A percentile compares a stretch with the other conserved stretches of the same genome.
These are phyloP conservation scores for Aspergillus ellipticus DNA, from an alignment of 495 filamentous ascomycete species.

Conservation along the genomic window DNA sequence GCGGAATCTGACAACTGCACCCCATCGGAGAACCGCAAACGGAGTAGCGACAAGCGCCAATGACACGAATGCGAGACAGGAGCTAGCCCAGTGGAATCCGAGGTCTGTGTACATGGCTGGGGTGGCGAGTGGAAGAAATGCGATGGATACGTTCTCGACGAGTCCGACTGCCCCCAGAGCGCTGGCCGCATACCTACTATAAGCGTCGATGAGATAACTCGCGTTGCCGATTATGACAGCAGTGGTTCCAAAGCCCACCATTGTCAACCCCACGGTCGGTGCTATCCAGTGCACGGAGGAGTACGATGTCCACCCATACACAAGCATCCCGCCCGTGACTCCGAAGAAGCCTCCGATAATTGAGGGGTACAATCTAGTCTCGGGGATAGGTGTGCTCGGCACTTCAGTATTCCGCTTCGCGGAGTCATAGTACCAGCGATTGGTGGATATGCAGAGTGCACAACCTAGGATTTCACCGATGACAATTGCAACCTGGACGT, in stretches of 20 bases:
- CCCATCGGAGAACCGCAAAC: too few relatives aligned
- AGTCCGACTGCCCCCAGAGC: conserved; percentile 7
- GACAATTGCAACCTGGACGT: conserved; percentile 37
- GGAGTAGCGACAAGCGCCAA: too few relatives aligned
- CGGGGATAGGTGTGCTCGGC: conserved; percentile 32
- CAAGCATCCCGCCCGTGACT: conserved; percentile 37
- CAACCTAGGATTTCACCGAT: conserved; percentile 33
- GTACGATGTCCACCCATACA: conserved; percentile 40
- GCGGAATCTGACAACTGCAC: too few relatives aligned
- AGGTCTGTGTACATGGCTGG: too few relatives aligned
- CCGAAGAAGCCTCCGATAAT: conserved; percentile 32
- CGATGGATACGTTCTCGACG: too few relatives aligned
- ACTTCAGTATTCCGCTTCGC: conserved; percentile 29
- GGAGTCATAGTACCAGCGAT: conserved; percentile 27
- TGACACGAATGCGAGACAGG: too few relatives aligned
- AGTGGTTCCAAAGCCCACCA: conserved; percentile 26
- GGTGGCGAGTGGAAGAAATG: too few relatives aligned
- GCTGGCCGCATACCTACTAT: conserved; percentile 31
- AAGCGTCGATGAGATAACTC: conserved; percentile 33
- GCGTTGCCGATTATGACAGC: conserved; percentile 29
- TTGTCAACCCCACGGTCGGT: conserved; percentile 14
- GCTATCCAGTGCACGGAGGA: conserved; percentile 22
- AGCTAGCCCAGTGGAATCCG: too few relatives aligned
- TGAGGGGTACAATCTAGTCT: conserved; percentile 34
- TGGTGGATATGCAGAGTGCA: conserved; percentile 22